A percentile compares a stretch with the other conserved stretches of the same genome.
Conservation (phyloP, 805 yeast genomes). For the Cyberlindnera maritima region DNA sequence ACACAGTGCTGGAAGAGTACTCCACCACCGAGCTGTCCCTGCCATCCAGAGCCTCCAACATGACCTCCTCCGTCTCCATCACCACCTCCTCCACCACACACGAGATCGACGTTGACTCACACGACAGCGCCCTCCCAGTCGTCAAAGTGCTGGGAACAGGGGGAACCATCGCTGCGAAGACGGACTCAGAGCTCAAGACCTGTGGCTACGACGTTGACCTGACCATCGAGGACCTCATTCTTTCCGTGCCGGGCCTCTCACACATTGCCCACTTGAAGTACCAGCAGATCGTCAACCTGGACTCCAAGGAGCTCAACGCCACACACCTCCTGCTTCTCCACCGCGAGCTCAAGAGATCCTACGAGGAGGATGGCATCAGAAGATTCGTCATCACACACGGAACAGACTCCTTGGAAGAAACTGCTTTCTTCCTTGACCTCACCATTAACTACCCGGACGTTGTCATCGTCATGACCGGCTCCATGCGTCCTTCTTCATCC, state of each 20-base stretch:
- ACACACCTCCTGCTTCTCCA: slow-evolving; percentile 44
- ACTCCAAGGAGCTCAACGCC: slow-evolving; percentile 58
- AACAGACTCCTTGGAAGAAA: slow-evolving; percentile 67
- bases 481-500: slow-evolving; percentile 73
- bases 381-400: slow-evolving; percentile 71
- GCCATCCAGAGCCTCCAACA: slow-evolving; percentile 4
- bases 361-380: slow-evolving; percentile 43
- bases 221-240: slow-evolving; percentile 50
- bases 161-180: slow-evolving; percentile 60
- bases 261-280: slow-evolving; percentile 55
- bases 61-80: slow-evolving; percentile 21
- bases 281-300: slow-evolving; percentile 61
- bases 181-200: slow-evolving; percentile 43
- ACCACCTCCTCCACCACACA: slow-evolving; percentile 25
- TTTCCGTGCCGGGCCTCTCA: slow-evolving; percentile 57
- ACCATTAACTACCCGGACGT: slow-evolving; percentile 42
- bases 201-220: slow-evolving; percentile 56
- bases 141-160: slow-evolving; percentile 58
- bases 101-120: slow-evolving; percentile 27
- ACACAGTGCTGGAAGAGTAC: slow-evolving; percentile 6
- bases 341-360: slow-evolving; percentile 43
- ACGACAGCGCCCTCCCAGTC: slow-evolving; percentile 22
- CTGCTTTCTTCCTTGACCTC: slow-evolving; percentile 60
- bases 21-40: slow-evolving; percentile 3
- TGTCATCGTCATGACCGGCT: slow-evolving; percentile 68